Evolutionary conservation across 2,329 filamentous ascomycete species (phyloP).

Genomic region (Phialophora macrospora): DNA sequence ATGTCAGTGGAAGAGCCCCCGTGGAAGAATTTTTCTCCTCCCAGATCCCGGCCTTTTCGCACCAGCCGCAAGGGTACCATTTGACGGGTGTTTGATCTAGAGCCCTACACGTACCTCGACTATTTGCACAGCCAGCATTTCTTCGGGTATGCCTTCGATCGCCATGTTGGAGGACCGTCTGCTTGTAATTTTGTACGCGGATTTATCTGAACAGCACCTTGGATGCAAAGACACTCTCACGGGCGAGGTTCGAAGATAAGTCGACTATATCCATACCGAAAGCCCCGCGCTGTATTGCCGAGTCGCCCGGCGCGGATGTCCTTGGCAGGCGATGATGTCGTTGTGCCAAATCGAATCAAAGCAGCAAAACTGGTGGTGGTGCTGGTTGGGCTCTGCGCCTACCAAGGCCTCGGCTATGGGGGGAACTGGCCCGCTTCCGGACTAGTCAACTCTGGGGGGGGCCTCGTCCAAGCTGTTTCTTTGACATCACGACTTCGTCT

Average conservation of each 20-base stretch:
- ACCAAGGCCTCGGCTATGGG: not conserved
- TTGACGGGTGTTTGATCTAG: too few species aligned
- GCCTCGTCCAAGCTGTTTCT: not conserved
- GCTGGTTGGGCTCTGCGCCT: not conserved
- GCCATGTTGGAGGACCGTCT: constrained; percentile 22
- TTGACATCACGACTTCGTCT: not conserved
- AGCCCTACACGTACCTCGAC: constrained; percentile 30
- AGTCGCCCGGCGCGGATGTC: not conserved
- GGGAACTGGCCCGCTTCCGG: not conserved
- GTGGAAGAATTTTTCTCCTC: not conserved
- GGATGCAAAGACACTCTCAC: not conserved
- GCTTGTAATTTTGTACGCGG: not conserved
- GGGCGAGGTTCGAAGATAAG: not conserved
- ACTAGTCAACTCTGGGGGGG: not conserved
- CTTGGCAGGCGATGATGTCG: not conserved
- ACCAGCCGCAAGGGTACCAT: not conserved
- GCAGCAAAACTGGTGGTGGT: not conserved
- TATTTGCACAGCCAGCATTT: constrained; percentile 38
- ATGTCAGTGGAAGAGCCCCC: not conserved
- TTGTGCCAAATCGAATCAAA: not conserved
- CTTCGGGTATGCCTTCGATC: constrained; percentile 34
- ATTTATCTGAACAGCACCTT: not conserved
- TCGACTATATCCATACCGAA: not conserved
- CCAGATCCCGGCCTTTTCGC: not conserved
- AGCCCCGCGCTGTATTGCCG: too few species aligned